Base-by-base conservation (phyloP, 164 flowering plant species). In the Vitis rotundifolia region DNA sequence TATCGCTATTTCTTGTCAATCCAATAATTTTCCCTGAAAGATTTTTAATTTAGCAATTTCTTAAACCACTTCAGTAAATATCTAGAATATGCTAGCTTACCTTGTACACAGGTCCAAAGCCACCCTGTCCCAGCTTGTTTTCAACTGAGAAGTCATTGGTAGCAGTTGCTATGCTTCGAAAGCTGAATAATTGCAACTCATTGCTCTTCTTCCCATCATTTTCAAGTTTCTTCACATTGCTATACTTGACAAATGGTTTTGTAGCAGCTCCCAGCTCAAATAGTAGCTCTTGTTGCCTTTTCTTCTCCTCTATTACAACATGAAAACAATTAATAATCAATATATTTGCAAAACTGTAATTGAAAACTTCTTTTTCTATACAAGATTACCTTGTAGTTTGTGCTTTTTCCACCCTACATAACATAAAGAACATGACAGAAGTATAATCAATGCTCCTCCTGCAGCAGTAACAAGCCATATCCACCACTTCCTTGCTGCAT, bases 21-120 rank as follows among this genome's bases (percentile, higher is more conserved):
- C 63, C 1, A 18, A 29, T 55, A 80, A 66, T 26, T n/a, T 66
- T 37, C 80, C 76, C 83, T 75, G 70, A 55, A 73, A 73, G 22
- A 19, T 19, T 19, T 19, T 19, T 15, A 49, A 14, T 2, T 31
- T 37, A 61, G 49, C 26, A 3, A 61, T 48, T 63, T 48, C 14
- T n/a, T 16, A 9, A 14, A 11, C 11, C 9, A 28, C 5, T 13
- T 22, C 10, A 19, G 16, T 11, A 29, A 29, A 29, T 52, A 10
- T 15, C 51, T 15, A 65, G 18, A 47, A 19, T 31, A 13, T 3
- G 7, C 15, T 8, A 59, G 3, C 52, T 12, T 71, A 75, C 84
- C 78, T 77, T 77, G 44, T 77, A 79, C 59, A 77, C 81, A 13
- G 85, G 70, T 37, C 85, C 85, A 59, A 73, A 79, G 2, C 85